Evolutionary conservation across 139 green algal species (phyloP).

Genomic region (Picochlorum sp.): DNA sequence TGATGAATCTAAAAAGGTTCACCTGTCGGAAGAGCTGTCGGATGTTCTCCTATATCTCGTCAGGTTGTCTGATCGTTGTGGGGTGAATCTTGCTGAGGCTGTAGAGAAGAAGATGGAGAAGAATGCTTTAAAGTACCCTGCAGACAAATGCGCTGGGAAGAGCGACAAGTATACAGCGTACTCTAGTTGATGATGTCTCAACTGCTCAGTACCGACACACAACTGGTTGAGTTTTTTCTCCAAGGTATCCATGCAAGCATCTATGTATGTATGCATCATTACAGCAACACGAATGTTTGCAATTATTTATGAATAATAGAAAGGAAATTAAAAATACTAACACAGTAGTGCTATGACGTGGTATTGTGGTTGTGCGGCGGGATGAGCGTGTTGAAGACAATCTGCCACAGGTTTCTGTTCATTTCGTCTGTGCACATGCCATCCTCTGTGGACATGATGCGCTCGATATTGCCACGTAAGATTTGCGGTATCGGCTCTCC

Average conservation of each 20-base stretch:
- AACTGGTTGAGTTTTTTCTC: not conserved
- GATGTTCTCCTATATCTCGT: conserved; percentile 72
- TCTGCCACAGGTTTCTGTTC: conserved; percentile 12
- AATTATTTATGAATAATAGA: no score
- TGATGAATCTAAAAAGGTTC: conserved; percentile 22
- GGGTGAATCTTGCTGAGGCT: conserved; percentile 46
- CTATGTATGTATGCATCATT: not conserved
- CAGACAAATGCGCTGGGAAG: conserved; percentile 26
- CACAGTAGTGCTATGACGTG: not conserved
- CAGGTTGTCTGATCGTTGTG: conserved; percentile 53
- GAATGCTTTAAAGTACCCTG: conserved; percentile 55
- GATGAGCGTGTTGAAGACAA: conserved; percentile 2
- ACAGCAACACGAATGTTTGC: not conserved
- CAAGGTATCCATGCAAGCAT: not conserved
- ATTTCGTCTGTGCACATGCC: conserved; percentile 9
- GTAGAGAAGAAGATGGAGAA: conserved; percentile 34
- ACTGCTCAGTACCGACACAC: not conserved
- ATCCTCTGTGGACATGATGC: conserved; percentile 8
- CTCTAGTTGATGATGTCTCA: not conserved
- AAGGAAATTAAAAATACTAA: no score
- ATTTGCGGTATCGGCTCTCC: not conserved
- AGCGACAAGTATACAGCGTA: conserved; percentile 49
- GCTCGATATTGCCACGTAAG: not conserved
- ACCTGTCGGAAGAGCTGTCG: conserved; percentile 58
- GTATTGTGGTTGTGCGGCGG: not conserved